Percentiles rank a stretch among this genome's conserved stretches.
phyloP scores from a whole-genome alignment of 228 moss, liverwort and hornwort species.

The Sphagnum magellanicum region DNA sequence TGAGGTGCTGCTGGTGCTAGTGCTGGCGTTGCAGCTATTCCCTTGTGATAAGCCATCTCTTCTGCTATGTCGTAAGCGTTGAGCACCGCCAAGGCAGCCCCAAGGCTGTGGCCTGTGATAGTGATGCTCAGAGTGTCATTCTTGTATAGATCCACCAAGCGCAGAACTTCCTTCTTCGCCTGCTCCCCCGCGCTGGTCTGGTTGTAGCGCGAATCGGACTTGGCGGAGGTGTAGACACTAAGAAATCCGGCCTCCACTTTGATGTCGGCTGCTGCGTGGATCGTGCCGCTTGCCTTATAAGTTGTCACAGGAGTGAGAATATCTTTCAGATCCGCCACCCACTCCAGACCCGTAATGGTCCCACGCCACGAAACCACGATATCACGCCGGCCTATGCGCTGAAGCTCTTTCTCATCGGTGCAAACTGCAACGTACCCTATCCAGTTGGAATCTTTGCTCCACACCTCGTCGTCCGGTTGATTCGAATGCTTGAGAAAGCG shows the following conservation, averaged over 20 bases:
- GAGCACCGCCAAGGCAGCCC: slow-evolving; percentile 47
- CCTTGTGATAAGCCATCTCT: background rate
- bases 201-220: slow-evolving; percentile 35
- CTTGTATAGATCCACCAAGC: slow-evolving; percentile 28
- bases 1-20: background rate
- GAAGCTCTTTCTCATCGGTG: slow-evolving; percentile 43
- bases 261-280: slow-evolving; percentile 5
- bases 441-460: slow-evolving; percentile 75
- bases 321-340: slow-evolving; percentile 43
- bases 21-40: background rate
- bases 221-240: slow-evolving; percentile 31
- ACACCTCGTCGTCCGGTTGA: slow-evolving; percentile 19
- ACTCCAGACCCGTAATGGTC: slow-evolving; percentile 55
- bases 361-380: slow-evolving; percentile 72
- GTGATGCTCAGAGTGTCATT: slow-evolving; percentile 58
- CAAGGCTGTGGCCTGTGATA: slow-evolving; percentile 56
- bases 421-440: slow-evolving; percentile 75
- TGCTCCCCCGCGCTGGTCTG: slow-evolving; percentile 46
- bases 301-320: slow-evolving; percentile 20
- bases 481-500: slow-evolving; percentile 23
- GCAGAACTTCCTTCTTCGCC: slow-evolving; percentile 27
- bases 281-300: slow-evolving; percentile 17
- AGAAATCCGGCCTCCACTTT: slow-evolving; percentile 52
- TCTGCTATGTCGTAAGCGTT: slow-evolving; percentile 60
- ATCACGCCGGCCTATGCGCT: slow-evolving; percentile 64